A percentile compares a stretch with the other conserved stretches of the same genome.
Evolutionary conservation across 1,139 yeast species (phyloP).

Genomic region (Magnusiomyces paraingens): DNA sequence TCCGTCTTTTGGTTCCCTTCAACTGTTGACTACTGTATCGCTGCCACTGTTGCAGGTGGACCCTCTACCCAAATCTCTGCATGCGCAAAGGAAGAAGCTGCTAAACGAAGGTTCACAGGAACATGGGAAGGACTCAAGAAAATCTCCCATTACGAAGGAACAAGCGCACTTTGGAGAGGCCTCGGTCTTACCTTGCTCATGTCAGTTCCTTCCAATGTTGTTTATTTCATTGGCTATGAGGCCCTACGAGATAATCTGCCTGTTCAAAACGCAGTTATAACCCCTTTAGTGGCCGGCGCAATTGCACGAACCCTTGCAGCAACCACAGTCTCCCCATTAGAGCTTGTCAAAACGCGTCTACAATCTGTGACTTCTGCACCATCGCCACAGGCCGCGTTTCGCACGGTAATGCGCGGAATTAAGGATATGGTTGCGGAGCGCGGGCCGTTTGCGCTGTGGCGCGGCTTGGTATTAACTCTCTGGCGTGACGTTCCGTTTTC

Average conservation of each 20-base stretch:
- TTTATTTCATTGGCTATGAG: slow-evolving; percentile 92
- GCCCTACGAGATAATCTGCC: slow-evolving; percentile 72
- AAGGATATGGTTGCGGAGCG: slow-evolving; percentile 44
- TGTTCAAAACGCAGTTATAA: slow-evolving; percentile 43
- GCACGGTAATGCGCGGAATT: slow-evolving; percentile 48
- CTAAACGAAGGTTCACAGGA: slow-evolving; percentile 39
- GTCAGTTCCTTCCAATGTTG: slow-evolving; percentile 91
- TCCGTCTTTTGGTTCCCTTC: slow-evolving; percentile 38
- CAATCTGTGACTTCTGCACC: slow-evolving; percentile 54
- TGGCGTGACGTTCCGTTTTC: slow-evolving; percentile 98
- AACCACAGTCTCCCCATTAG: slow-evolving; percentile 80
- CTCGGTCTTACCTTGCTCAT: slow-evolving; percentile 72
- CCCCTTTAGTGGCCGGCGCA: slow-evolving; percentile 83
- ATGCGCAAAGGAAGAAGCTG: slow-evolving; percentile 34
- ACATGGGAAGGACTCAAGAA: slow-evolving; percentile 68
- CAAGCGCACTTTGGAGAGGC: slow-evolving; percentile 81
- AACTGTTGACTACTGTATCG: slow-evolving; percentile 36
- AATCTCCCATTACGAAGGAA: slow-evolving; percentile 68
- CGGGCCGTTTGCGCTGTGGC: slow-evolving; percentile 67
- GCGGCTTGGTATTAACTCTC: slow-evolving; percentile 78
- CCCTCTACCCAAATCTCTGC: slow-evolving; percentile 23
- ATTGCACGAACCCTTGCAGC: slow-evolving; percentile 81
- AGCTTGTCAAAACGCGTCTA: slow-evolving; percentile 75
- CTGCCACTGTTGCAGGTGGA: slow-evolving; percentile 20
- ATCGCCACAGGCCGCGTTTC: slow-evolving; percentile 27